Conservation (phyloP, 179 eudicot species). For the Vitellaria paradoxa region DNA sequence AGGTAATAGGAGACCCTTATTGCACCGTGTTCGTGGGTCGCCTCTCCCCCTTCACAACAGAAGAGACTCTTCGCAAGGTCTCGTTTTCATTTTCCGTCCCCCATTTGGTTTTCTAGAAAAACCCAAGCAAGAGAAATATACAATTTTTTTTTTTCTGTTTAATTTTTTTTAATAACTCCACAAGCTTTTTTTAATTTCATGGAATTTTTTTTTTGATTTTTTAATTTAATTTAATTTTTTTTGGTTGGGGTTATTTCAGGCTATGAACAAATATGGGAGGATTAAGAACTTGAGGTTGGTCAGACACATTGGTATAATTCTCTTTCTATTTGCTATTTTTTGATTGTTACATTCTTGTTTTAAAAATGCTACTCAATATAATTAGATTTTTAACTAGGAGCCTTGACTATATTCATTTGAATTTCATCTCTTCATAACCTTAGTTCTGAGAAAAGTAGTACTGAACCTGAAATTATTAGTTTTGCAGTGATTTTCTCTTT, state of each 20-base stretch:
- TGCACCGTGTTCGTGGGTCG: constrained; percentile 79
- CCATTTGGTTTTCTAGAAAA: not conserved
- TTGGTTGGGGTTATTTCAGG: too few relatives aligned
- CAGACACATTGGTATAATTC: constrained; percentile 72
- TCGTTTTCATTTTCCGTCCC: not conserved
- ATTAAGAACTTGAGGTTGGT: constrained; percentile 84
- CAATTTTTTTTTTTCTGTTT: too few relatives aligned
- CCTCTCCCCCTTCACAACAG: constrained; percentile 72
- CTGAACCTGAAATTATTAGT: too few relatives aligned
- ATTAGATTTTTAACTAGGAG: not conserved
- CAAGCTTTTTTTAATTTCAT: too few relatives aligned
- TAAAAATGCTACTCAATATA: too few relatives aligned
- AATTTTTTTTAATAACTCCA: too few relatives aligned
- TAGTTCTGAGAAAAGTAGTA: not conserved
- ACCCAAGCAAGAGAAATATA: too few relatives aligned
- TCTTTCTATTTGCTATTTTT: constrained; percentile 5
- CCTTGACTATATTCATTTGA: not conserved
- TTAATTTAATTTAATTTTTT: too few relatives aligned
- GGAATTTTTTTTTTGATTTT: too few relatives aligned
- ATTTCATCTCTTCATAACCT: not conserved
- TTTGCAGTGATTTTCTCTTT: too few relatives aligned
- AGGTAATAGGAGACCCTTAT: constrained; percentile 77
- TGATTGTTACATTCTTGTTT: not conserved
- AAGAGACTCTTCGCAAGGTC: constrained; percentile 70
- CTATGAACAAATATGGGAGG: constrained; percentile 74